Conservation (phyloP, 495 filamentous ascomycete genomes). For the Talaromyces stipitatus region DNA sequence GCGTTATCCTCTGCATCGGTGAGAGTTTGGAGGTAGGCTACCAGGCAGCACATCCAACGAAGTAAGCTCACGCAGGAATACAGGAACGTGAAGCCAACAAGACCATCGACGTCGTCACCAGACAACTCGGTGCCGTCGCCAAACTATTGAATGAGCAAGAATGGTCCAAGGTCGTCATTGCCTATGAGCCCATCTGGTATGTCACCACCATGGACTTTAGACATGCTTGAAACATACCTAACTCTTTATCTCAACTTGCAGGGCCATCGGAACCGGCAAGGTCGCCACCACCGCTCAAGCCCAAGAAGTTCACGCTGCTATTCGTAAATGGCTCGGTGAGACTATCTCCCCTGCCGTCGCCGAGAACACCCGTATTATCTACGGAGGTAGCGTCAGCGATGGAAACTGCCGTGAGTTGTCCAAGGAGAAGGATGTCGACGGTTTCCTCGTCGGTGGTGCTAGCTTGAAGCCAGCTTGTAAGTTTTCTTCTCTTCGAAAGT, state of each 20-base stretch:
- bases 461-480: constrained; percentile 96
- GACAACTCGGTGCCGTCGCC: constrained; percentile 61
- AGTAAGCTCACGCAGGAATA: constrained; percentile 9
- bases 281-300: constrained; percentile 90
- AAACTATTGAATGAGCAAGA: constrained; percentile 58
- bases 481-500: constrained; percentile 24
- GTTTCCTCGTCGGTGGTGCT: constrained; percentile 95
- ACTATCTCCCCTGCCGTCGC: constrained; percentile 63
- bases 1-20: constrained; percentile 93
- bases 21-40: constrained; percentile 86
- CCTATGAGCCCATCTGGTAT: constrained; percentile 97
- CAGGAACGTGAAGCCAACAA: constrained; percentile 76
- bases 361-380: constrained; percentile 81
- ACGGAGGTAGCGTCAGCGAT: constrained; percentile 92
- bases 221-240: neutral
- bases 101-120: constrained; percentile 86
- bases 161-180: constrained; percentile 92
- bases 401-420: constrained; percentile 96
- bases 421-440: constrained; percentile 90
- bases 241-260: constrained; percentile 10
- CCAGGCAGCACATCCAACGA: constrained; percentile 12
- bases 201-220: constrained; percentile 6
- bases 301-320: constrained; percentile 89
- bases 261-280: constrained; percentile 95
- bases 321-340: constrained; percentile 78